phyloP scores from a whole-genome alignment of 495 filamentous ascomycete genomes.

The Bacidia rubella region DNA sequence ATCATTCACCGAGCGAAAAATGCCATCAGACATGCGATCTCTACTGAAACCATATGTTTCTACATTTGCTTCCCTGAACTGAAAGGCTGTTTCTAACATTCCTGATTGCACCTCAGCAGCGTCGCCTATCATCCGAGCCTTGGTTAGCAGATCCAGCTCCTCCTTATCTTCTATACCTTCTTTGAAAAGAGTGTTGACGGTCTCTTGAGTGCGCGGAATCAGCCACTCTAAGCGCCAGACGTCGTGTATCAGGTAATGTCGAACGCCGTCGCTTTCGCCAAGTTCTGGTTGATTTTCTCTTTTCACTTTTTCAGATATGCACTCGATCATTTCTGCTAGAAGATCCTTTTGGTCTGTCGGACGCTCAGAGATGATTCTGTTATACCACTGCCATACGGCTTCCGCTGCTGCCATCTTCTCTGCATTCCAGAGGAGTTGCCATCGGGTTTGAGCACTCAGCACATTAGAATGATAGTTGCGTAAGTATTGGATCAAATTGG shows the following conservation, averaged over 20 bases:
- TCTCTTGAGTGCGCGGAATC: constrained; percentile 59
- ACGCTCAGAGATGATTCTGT: constrained; percentile 35
- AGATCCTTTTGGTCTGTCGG: constrained; percentile 34
- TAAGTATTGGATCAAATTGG: constrained; percentile 56
- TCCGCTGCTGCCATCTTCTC: constrained; percentile 82
- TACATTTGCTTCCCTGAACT: constrained; percentile 55
- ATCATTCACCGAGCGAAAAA: constrained; percentile 33
- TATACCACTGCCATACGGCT: constrained; percentile 62
- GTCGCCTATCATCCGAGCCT: constrained; percentile 48
- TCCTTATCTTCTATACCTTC: constrained; percentile 33
- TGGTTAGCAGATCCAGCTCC: constrained; percentile 18
- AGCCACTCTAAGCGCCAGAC: constrained; percentile 59
- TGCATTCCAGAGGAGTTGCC: constrained; percentile 76
- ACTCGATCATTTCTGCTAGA: constrained; percentile 52
- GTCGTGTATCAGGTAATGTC: constrained; percentile 73
- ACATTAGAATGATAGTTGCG: constrained; percentile 33
- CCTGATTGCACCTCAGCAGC: constrained; percentile 66
- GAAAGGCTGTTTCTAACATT: constrained; percentile 56
- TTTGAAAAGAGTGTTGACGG: constrained; percentile 52
- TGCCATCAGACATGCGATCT: constrained; percentile 52
- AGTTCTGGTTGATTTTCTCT: constrained; percentile 40
- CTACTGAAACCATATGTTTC: constrained; percentile 54
- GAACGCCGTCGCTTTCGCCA: constrained; percentile 55
- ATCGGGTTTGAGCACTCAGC: constrained; percentile 50
- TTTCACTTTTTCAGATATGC: constrained; percentile 57